phyloP scores from a whole-genome alignment of 2,329 filamentous ascomycete species.

The Colletotrichum sp. region DNA sequence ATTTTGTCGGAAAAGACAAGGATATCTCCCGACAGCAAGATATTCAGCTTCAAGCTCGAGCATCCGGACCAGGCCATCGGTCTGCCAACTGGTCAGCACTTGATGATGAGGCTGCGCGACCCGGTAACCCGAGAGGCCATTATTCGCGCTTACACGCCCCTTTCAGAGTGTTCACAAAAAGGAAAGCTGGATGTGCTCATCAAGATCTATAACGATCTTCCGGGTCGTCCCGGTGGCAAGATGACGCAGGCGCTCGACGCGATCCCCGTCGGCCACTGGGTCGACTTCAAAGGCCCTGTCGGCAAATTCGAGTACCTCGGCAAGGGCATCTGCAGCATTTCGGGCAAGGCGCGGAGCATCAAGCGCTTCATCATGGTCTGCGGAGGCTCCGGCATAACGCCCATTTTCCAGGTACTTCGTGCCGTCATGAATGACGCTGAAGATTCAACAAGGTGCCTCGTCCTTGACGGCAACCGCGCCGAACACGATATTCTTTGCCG shows the following conservation, averaged over 20 bases:
- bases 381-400: constrained; percentile 89
- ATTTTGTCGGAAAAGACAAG: constrained; percentile 70
- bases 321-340: constrained; percentile 66
- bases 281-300: constrained; percentile 88
- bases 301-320: constrained; percentile 85
- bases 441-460: constrained; percentile 71
- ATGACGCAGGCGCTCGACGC: constrained; percentile 84
- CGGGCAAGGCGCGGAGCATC: constrained; percentile 60
- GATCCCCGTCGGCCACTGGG: constrained; percentile 71
- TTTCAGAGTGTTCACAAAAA: constrained; percentile 65
- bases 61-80: constrained; percentile 73
- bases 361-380: constrained; percentile 84
- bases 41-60: constrained; percentile 83
- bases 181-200: constrained; percentile 78
- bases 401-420: constrained; percentile 82
- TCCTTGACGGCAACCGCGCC: constrained; percentile 79
- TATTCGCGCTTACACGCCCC: constrained; percentile 86
- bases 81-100: constrained; percentile 83
- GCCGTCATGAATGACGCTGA: constrained; percentile 69
- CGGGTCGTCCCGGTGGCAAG: constrained; percentile 67
- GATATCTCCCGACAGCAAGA: constrained; percentile 78
- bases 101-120: constrained; percentile 83
- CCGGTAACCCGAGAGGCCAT: constrained; percentile 73
- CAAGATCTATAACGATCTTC: constrained; percentile 77
- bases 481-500: constrained; percentile 85